These are phyloP conservation scores for Dothistroma pini DNA, from an alignment of 2,329 filamentous ascomycete species.

Conservation along the genomic window DNA sequence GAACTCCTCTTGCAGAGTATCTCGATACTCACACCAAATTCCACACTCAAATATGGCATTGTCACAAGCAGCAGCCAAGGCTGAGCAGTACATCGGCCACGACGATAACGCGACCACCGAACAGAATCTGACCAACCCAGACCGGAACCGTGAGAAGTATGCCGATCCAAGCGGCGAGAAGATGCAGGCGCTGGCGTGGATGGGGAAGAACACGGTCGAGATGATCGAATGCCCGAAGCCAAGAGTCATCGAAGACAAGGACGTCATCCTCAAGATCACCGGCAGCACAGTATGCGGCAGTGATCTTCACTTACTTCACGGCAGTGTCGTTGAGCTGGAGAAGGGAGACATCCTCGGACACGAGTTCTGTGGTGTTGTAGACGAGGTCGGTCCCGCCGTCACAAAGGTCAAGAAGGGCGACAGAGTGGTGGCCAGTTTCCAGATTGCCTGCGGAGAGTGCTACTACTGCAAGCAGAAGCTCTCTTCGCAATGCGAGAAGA, in stretches of 20 bases:
- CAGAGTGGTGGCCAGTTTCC: constrained; percentile 79
- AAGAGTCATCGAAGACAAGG: constrained; percentile 65
- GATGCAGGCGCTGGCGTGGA: constrained; percentile 77
- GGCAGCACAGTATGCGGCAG: constrained; percentile 60
- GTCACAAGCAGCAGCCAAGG: constrained; percentile 63
- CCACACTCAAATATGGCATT: constrained; percentile 38
- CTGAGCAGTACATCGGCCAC: constrained; percentile 67
- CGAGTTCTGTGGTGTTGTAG: constrained; percentile 52
- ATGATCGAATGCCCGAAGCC: constrained; percentile 68
- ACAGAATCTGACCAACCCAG: constrained; percentile 69
- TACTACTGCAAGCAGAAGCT: constrained; percentile 76
- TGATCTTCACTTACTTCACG: constrained; percentile 56
- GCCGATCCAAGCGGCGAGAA: constrained; percentile 52
- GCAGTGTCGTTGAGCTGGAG: constrained; percentile 46
- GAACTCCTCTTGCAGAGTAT: too few relatives aligned
- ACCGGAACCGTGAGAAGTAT: constrained; percentile 45
- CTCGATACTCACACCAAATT: background rate
- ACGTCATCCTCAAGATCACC: constrained; percentile 78
- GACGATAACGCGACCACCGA: constrained; percentile 59
- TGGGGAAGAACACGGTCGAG: constrained; percentile 74
- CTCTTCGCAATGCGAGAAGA: constrained; percentile 75
- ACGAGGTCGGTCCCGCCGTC: constrained; percentile 43
- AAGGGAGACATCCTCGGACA: constrained; percentile 53
- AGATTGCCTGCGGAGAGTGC: constrained; percentile 69
- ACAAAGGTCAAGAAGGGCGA: constrained; percentile 44